A percentile compares a stretch with the other conserved stretches of the same genome.
Evolutionary conservation across 768 basidiomycete species (phyloP).

Genomic region (Lentinula sp.): DNA sequence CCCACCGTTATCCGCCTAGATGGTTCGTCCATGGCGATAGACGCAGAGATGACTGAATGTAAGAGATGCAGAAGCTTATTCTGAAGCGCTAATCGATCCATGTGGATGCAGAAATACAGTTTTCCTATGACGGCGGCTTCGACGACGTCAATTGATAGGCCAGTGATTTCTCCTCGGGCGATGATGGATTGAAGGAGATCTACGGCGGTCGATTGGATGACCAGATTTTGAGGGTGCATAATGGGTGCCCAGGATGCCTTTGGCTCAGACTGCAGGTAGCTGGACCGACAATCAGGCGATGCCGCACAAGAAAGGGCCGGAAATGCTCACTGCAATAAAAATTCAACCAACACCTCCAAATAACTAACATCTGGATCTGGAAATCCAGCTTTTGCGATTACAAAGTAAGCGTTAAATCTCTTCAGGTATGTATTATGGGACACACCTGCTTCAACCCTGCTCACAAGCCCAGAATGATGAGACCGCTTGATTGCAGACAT

Average conservation of each 20-base stretch:
- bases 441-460: slow-evolving; percentile 55
- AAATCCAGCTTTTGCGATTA: slow-evolving; percentile 24
- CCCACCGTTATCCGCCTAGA: slow-evolving; percentile 8
- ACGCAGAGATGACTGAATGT: slow-evolving; percentile 76
- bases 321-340: slow-evolving; percentile 60
- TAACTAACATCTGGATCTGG: slow-evolving; percentile 57
- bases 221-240: slow-evolving; percentile 57
- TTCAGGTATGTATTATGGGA: neutral
- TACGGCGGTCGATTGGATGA: slow-evolving; percentile 67
- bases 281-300: slow-evolving; percentile 21
- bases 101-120: slow-evolving; percentile 69
- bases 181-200: slow-evolving; percentile 82
- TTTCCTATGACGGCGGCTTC: slow-evolving; percentile 71
- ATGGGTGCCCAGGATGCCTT: slow-evolving; percentile 33
- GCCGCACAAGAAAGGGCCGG: neutral
- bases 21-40: slow-evolving; percentile 30
- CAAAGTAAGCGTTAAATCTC: neutral
- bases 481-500: slow-evolving; percentile 59
- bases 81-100: slow-evolving; percentile 72
- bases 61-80: slow-evolving; percentile 90
- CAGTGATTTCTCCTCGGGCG: slow-evolving; percentile 74
- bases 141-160: slow-evolving; percentile 49
- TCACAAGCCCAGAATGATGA: slow-evolving; percentile 52
- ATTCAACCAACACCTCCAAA: slow-evolving; percentile 67
- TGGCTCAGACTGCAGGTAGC: slow-evolving; percentile 78